These are phyloP conservation scores for Iberis pinnata DNA, from an alignment of 345 rosid species.

Conservation along the genomic window DNA sequence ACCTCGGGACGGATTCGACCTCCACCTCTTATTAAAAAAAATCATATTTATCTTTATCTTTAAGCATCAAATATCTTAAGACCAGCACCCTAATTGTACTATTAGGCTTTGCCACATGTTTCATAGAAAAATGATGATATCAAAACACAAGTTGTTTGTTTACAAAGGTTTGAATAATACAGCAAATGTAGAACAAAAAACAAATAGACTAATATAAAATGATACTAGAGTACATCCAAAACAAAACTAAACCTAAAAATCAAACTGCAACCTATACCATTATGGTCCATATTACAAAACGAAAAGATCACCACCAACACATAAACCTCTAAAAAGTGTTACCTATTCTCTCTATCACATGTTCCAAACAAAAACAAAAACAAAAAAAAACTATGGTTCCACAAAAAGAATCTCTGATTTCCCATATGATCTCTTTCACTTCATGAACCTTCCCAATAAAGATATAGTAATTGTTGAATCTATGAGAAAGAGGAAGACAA, in stretches of 20 bases:
- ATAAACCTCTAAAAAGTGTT: conserved; percentile 4
- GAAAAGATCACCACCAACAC: no score
- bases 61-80: no score
- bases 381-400: background rate
- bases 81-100: no score
- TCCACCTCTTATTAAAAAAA: no score
- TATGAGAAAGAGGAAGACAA: conserved; percentile 5
- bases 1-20: no score
- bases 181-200: background rate
- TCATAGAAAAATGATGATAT: background rate
- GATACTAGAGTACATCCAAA: no score
- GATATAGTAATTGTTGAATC: background rate
- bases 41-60: no score
- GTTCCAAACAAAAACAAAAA: conserved; percentile 16
- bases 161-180: background rate
- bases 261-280: background rate
- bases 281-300: background rate
- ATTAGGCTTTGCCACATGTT: no score
- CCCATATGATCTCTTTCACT: background rate
- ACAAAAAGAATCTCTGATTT: conserved; percentile 3
- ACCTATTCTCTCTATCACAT: background rate
- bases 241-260: no score
- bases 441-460: conserved; percentile 8
- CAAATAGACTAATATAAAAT: background rate
- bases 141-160: background rate